Conservation (phyloP, 192 early-diverging fungal genomes). For the Coemansia sp. region DNA sequence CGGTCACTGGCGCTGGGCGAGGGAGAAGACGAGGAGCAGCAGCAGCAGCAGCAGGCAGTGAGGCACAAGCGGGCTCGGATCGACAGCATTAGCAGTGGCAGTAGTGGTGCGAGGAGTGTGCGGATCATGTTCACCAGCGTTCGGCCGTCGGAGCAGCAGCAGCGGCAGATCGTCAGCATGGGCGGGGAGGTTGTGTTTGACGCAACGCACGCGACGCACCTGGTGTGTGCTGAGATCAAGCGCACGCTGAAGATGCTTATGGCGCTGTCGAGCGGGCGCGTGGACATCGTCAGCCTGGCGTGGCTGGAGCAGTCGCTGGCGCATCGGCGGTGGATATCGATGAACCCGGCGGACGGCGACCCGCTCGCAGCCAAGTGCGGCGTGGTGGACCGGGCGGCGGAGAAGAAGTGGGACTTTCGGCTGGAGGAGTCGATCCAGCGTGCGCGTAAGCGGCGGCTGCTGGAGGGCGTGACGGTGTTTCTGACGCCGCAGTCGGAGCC, state of each 20-base stretch:
- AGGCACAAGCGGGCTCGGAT: slow-evolving; percentile 17
- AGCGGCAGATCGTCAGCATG: slow-evolving; percentile 50
- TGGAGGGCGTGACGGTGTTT: slow-evolving; percentile 40
- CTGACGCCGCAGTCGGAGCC: slow-evolving; percentile 37
- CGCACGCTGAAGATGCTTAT: slow-evolving; percentile 62
- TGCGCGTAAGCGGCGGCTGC: slow-evolving; percentile 22
- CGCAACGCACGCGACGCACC: slow-evolving; percentile 57
- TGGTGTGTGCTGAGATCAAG: slow-evolving; percentile 55
- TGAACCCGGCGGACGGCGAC: slow-evolving; percentile 10
- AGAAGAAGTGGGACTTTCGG: slow-evolving; percentile 28
- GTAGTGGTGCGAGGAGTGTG: slow-evolving; percentile 1
- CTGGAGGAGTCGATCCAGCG: slow-evolving; percentile 28
- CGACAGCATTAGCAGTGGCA: background rate
- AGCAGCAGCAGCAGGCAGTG: background rate
- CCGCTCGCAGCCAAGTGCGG: slow-evolving; percentile 13
- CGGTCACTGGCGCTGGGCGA: slow-evolving; percentile 37
- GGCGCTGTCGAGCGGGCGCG: slow-evolving; percentile 38
- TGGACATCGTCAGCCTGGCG: slow-evolving; percentile 25
- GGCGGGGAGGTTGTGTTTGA: slow-evolving; percentile 56
- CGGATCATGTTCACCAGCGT: slow-evolving; percentile 55
- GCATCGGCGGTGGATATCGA: slow-evolving; percentile 29
- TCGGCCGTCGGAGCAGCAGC: slow-evolving; percentile 30
- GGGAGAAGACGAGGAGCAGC: slow-evolving; percentile 10
- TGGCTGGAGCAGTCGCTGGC: slow-evolving; percentile 47
- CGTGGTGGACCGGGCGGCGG: slow-evolving; percentile 23